Conservation (phyloP, 2,329 filamentous ascomycete species). For the Botrytis tulipae region DNA sequence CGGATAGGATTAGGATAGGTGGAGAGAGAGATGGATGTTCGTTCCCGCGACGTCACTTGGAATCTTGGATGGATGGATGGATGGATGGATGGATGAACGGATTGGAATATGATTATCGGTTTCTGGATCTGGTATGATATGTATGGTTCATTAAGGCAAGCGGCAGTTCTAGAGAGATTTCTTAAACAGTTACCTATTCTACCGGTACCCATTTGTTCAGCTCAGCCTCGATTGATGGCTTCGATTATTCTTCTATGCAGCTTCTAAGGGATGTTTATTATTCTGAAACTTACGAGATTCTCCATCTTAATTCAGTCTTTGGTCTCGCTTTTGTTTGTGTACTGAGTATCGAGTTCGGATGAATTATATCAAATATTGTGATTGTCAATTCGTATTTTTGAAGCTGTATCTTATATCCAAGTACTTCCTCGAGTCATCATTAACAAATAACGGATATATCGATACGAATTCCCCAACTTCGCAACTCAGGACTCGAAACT, state of each 20-base stretch:
- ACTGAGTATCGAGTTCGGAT: background rate
- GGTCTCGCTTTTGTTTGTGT: background rate
- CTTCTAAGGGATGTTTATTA: background rate
- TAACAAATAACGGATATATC: background rate
- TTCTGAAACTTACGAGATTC: background rate
- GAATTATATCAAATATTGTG: background rate
- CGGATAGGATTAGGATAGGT: background rate
- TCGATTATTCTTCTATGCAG: background rate
- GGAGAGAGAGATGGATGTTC: background rate
- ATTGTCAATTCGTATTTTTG: background rate
- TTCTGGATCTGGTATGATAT: background rate
- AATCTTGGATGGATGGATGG: background rate
- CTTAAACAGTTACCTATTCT: conserved; percentile 6
- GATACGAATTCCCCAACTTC: background rate
- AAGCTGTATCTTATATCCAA: background rate
- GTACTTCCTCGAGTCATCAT: background rate
- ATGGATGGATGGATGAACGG: too few relatives aligned
- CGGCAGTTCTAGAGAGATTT: background rate
- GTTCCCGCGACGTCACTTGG: background rate
- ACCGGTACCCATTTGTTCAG: background rate
- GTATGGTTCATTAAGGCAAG: too few relatives aligned
- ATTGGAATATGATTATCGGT: background rate
- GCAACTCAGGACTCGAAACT: background rate
- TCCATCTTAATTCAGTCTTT: background rate
- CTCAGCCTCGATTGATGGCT: conserved; percentile 12